phyloP scores from a whole-genome alignment of 805 yeast species.

The Starmerella tilneyi region DNA sequence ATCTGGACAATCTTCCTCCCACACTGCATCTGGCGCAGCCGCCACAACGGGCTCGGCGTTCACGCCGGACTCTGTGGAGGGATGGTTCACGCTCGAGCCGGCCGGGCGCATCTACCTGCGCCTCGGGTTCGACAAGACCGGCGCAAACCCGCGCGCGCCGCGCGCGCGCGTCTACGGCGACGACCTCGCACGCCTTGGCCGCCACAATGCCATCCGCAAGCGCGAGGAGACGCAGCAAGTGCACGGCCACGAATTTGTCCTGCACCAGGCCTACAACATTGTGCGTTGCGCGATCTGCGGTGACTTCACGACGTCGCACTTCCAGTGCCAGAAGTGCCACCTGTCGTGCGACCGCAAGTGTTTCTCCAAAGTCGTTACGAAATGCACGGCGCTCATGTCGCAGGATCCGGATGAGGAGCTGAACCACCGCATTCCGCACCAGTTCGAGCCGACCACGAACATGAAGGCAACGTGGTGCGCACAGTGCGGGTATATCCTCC shows the following conservation, averaged over 20 bases:
- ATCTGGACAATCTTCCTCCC: neutral
- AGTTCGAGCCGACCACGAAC: conserved; percentile 84
- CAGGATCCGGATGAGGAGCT: conserved; percentile 53
- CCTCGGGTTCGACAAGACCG: conserved; percentile 66
- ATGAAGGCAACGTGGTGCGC: conserved; percentile 99
- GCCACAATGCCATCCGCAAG: conserved; percentile 96
- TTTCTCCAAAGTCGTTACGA: conserved; percentile 66
- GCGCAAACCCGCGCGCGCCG: conserved; percentile 30
- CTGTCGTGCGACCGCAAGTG: conserved; percentile 72
- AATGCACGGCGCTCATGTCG: conserved; percentile 60
- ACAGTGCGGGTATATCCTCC: conserved; percentile 93
- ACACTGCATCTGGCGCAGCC: neutral
- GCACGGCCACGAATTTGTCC: conserved; percentile 95
- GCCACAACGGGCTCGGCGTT: conserved; percentile 16
- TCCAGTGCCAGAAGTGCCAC: conserved; percentile 70
- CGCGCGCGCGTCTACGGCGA: conserved; percentile 28
- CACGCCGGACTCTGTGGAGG: conserved; percentile 37
- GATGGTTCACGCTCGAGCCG: conserved; percentile 91
- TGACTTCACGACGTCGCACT: conserved; percentile 74
- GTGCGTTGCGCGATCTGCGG: conserved; percentile 98
- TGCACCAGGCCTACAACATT: conserved; percentile 76
- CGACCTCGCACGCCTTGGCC: conserved; percentile 48
- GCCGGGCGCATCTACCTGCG: conserved; percentile 78
- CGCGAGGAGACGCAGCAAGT: conserved; percentile 78
- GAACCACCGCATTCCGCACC: conserved; percentile 93